Conservation (phyloP, 2,329 filamentous ascomycete species). For the Pseudopithomyces chartarum region DNA sequence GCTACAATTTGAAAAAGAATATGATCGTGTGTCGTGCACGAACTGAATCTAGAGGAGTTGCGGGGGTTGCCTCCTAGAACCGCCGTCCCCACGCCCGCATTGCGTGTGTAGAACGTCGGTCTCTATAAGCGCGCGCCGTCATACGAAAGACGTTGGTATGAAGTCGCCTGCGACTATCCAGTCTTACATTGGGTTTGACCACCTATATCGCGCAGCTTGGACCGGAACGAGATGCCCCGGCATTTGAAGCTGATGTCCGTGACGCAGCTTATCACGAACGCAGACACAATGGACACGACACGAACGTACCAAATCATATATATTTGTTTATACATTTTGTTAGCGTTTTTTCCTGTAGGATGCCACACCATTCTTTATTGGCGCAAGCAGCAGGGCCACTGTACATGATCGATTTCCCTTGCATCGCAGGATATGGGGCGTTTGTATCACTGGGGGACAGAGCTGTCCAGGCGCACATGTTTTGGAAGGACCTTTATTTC, state of each 20-base stretch:
- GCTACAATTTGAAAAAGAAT: neutral
- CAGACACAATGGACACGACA: conserved; percentile 5
- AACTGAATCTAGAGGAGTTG: neutral
- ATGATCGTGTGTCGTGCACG: neutral
- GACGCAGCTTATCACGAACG: conserved; percentile 5
- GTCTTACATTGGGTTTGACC: neutral
- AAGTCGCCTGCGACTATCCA: neutral
- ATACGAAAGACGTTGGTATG: neutral
- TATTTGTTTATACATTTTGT: neutral
- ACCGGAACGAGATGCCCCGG: conserved; percentile 1
- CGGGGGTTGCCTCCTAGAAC: neutral
- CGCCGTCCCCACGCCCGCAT: neutral
- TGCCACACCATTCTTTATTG: conserved; percentile 1
- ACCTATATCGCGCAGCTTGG: neutral
- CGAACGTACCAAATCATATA: neutral
- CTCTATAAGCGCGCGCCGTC: neutral
- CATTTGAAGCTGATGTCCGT: neutral
- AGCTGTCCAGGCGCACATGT: neutral
- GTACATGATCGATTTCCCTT: conserved; percentile 8
- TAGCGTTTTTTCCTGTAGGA: conserved; percentile 6
- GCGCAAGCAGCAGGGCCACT: conserved; percentile 4
- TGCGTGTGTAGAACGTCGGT: neutral
- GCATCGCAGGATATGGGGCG: conserved; percentile 3
- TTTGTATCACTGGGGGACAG: neutral
- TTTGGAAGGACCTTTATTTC: neutral